Base-by-base conservation (phyloP, 1,284 basidiomycete species). In the Microbotryum silenes-acaulis region DNA sequence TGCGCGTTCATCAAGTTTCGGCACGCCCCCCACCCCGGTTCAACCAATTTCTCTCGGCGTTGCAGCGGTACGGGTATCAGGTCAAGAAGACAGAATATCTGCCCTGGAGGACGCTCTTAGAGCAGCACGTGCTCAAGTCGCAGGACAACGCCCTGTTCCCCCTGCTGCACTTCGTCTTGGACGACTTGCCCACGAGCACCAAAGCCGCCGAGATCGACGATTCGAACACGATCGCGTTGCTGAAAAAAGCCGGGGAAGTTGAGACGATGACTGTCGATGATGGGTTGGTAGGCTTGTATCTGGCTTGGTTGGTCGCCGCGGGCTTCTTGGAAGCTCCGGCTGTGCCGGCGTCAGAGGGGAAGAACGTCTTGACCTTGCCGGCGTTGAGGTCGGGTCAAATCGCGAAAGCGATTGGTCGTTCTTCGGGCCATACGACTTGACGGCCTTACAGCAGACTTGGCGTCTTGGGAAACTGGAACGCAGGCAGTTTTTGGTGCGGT, bases 91-190 rank as follows among this genome's bases (percentile, higher is more conserved):
- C 86, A 72, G 94, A 97, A 74, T 98, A 98, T 78, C 77, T 97
- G 55, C 79, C 86, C 6, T 98, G 96, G 96, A 82, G 96, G 52
- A 83, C 87, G 31, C 85, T 85, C 74, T 83, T 99, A 61, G 96
- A 99, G 77, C 87, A 89, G 72, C 93, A 97, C 75, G 93, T 97
- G 53, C 85, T 97, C 79, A 86, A 90, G 66, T 83, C 83, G 23
- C 87, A 93, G 77, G 92, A 97, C 77, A 98, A 98, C 70, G 96
- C 96, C 3, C 81, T 99, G 49, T 98, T 97, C 83, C 96, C 96
- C 4, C 79, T 99, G 14, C 81, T 98, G 27, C 93, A 98, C 77
- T 97, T 97, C 72, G 96, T 97, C 23, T 79, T 98, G 23, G 94
- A 97, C 74, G 96, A 98, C 76, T 80, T 99, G 48, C 96, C 96